Percentiles rank a stretch among this genome's conserved stretches.
These are phyloP conservation scores for Tolypocladium amazonense DNA, from an alignment of 2,329 filamentous ascomycete genomes.

Conservation along the genomic window DNA sequence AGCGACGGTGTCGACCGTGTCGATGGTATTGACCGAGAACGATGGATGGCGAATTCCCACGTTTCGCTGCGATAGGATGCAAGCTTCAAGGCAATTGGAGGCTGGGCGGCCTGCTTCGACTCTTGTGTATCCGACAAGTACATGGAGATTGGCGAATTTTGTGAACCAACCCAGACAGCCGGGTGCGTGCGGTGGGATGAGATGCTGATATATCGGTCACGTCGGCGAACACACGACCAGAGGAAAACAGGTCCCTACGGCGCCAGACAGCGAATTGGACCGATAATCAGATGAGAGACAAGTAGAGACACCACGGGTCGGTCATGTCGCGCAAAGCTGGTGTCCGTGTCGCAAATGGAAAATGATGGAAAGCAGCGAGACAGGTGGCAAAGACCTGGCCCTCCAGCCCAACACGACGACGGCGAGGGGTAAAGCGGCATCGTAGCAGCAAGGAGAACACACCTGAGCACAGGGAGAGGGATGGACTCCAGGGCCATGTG, in stretches of 20 bases:
- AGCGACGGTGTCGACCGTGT: constrained; percentile 9
- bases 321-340: not conserved
- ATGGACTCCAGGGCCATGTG: not conserved
- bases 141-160: constrained; percentile 3
- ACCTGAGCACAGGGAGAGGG: constrained; percentile 4
- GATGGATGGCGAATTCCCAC: not conserved
- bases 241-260: not conserved
- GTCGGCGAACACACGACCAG: not conserved
- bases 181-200: not conserved
- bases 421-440: constrained; percentile 2
- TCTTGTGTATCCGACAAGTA: not conserved
- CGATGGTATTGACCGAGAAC: constrained; percentile 4
- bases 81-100: not conserved
- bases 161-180: constrained; percentile 3
- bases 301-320: not conserved
- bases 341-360: constrained; percentile 2
- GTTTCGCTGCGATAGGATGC: not conserved
- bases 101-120: not conserved
- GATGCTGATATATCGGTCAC: not conserved
- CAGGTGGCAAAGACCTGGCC: constrained; percentile 1
- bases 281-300: not conserved
- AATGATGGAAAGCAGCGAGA: constrained; percentile 2
- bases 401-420: not conserved
- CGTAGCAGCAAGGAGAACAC: constrained; percentile 3
- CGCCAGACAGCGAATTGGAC: not conserved